A percentile compares a stretch with the other conserved stretches of the same genome.
Evolutionary conservation across 805 yeast genomes (phyloP).

Genomic region (Pichia manshurica): DNA sequence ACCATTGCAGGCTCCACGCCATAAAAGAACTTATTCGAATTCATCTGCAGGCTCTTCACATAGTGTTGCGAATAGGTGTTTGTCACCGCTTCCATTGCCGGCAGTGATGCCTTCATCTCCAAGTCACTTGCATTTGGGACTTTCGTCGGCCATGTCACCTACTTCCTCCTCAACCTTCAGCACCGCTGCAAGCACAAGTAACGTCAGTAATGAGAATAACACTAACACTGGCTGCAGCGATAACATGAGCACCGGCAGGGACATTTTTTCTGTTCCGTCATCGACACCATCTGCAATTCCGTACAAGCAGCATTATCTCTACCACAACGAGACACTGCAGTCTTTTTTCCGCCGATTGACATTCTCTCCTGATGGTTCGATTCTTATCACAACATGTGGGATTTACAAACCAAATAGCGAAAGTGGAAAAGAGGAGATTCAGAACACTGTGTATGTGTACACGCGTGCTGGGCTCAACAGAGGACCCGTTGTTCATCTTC

Average conservation of each 20-base stretch:
- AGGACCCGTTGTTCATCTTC: slow-evolving; percentile 73
- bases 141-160: slow-evolving; percentile 7
- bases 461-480: slow-evolving; percentile 61
- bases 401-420: slow-evolving; percentile 34
- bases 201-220: background rate
- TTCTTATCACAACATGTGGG: slow-evolving; percentile 77
- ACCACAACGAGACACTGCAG: slow-evolving; percentile 81
- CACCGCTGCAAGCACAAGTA: background rate
- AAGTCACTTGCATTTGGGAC: slow-evolving; percentile 9
- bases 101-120: slow-evolving; percentile 40
- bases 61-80: slow-evolving; percentile 23
- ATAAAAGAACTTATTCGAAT: slow-evolving; percentile 40
- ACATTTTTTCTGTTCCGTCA: background rate
- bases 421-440: slow-evolving; percentile 14
- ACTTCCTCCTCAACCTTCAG: no score
- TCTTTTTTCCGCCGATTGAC: slow-evolving; percentile 83
- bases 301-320: slow-evolving; percentile 42
- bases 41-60: slow-evolving; percentile 31
- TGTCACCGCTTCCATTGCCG: slow-evolving; percentile 35
- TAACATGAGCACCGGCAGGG: background rate
- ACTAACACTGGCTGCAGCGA: background rate
- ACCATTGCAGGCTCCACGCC: slow-evolving; percentile 27
- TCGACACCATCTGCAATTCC: slow-evolving; percentile 23
- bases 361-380: slow-evolving; percentile 85
- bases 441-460: slow-evolving; percentile 75